Evolutionary conservation across 2,329 filamentous ascomycete genomes (phyloP), one percentile per base, ranked within the genome.

Genomic region (Corniculantispora saksenae): DNA sequence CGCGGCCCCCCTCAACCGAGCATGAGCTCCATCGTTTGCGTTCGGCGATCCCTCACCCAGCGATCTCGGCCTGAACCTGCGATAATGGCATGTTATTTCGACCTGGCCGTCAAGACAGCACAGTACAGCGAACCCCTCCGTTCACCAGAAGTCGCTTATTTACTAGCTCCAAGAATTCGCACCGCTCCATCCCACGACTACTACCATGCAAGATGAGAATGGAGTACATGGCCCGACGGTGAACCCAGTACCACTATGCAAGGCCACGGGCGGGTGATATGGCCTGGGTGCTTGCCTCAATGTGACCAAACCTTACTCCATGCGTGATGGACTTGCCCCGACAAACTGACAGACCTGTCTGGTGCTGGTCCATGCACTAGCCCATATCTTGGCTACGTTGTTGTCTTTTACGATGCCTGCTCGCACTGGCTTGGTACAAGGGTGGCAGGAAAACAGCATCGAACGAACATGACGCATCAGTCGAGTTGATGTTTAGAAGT

Each of bases 301-400:
- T 63, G 40, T 63, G 27, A 63, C 51, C 43, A 40, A 58, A 15
- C 45, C 48, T 43, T 56, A 38, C 51, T 47, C 60, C 12, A 47
- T 55, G 25, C 38, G 50, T 47, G 38, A 62, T 47, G 21, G 50
- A 45, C 48, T 63, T n/a, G 23, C 27, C 43, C 40, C 25, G 17
- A 35, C 17, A 63, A 48, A 48, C 13, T 48, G 13, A 55, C n/a
- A 32, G 40, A 50, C 60, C 21, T 23, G 60, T 35, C 27, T 54
- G 48, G 19, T 17, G 48, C 17, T 32, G 25, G 59, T 32, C 60
- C 51, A 56, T 56, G 38, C 40, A 63, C 38, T 19, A 47, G 50
- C 3, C 21, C 48, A 54, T 54, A 15, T 43, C 29, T 53, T 53
- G 57, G 43, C 57, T 48, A 38, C 21, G 21, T 43, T 47, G 23